Evolutionary conservation across 768 basidiomycete species (phyloP), one percentile per base, ranked within the genome.

Genomic region (Boletus rubroflammeus): DNA sequence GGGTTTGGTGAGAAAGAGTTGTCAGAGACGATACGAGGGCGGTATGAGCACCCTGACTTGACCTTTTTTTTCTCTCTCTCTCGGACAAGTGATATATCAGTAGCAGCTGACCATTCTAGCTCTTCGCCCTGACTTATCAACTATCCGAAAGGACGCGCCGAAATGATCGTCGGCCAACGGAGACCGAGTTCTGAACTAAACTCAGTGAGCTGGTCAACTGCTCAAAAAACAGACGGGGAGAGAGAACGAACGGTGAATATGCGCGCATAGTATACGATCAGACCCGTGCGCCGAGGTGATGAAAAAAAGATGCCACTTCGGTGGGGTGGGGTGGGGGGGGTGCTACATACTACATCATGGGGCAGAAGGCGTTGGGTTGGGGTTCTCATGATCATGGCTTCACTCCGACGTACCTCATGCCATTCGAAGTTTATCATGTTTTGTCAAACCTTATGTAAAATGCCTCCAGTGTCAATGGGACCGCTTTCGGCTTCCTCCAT

Each of bases 401-500:
- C 21, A 43, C 25, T 50, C 62, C 56, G 40, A 54, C 35, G 14
- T 25, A 49, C 63, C 63, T 57, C 55, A 35, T 60, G 61, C 28
- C n/a, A 6, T 32, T 3, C 49, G 19, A 60, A 65, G 54, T 42
- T 60, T 49, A 62, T 55, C 57, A 5, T 25, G 11, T 15, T 31
- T 41, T 39, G 53, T 25, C 42, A 52, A 59, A 64, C 60, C 42
- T 60, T 64, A 46, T 60, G 57, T 51, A 56, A 64, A 53, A 50
- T 25, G 13, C 21, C 15, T 26, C 26, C 23, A 5, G 32, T 34
- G n/a, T n/a, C n/a, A n/a, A n/a, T n/a, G 42, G 39, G 23, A 10
- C 15, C 15, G n/a, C 10, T 29, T 29, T 56, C 49, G 53, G 53
- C 14, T 38, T 60, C 62, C 65, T 52, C 19, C 49, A 54, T 50